phyloP scores from a whole-genome alignment of 768 basidiomycete genomes.

The Suillus lakei region DNA sequence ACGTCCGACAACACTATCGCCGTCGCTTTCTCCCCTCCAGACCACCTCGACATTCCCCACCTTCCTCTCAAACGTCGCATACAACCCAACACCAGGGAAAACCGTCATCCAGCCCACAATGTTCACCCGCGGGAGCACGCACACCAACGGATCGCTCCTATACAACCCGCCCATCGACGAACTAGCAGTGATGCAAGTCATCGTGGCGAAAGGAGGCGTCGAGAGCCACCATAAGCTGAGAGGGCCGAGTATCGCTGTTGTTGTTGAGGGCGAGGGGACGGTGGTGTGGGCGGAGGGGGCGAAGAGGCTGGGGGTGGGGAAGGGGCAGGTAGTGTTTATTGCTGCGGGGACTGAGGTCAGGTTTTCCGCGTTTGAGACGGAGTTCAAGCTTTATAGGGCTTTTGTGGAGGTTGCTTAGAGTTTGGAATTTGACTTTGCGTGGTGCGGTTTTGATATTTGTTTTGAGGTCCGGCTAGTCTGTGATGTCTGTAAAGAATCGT shows the following conservation, averaged over 20 bases:
- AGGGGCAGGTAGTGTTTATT: slow-evolving; percentile 80
- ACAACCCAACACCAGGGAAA: slow-evolving; percentile 63
- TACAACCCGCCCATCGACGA: slow-evolving; percentile 93
- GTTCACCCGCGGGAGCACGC: slow-evolving; percentile 41
- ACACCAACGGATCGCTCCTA: slow-evolving; percentile 43
- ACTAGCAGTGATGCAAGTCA: slow-evolving; percentile 77
- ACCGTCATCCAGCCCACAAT: slow-evolving; percentile 61
- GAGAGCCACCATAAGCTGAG: slow-evolving; percentile 65
- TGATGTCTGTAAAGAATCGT: background rate
- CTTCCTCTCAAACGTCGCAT: slow-evolving; percentile 80
- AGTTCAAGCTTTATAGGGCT: slow-evolving; percentile 13
- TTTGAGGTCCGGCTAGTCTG: background rate
- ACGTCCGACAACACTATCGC: slow-evolving; percentile 63
- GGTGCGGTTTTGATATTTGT: background rate
- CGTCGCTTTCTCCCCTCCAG: slow-evolving; percentile 49
- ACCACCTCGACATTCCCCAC: slow-evolving; percentile 89
- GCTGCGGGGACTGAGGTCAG: slow-evolving; percentile 64
- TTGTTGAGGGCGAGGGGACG: slow-evolving; percentile 64
- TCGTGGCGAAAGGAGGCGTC: slow-evolving; percentile 43
- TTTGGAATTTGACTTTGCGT: background rate
- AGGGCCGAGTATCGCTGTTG: slow-evolving; percentile 82
- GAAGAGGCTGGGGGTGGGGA: slow-evolving; percentile 32
- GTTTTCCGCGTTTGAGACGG: slow-evolving; percentile 39
- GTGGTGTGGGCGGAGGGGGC: slow-evolving; percentile 48
- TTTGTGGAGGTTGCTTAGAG: slow-evolving; percentile 11